Percentiles rank a stretch among this genome's conserved stretches.
Evolutionary conservation across 257 asterid species (phyloP).

Genomic region (Craterostigma plantagineum): DNA sequence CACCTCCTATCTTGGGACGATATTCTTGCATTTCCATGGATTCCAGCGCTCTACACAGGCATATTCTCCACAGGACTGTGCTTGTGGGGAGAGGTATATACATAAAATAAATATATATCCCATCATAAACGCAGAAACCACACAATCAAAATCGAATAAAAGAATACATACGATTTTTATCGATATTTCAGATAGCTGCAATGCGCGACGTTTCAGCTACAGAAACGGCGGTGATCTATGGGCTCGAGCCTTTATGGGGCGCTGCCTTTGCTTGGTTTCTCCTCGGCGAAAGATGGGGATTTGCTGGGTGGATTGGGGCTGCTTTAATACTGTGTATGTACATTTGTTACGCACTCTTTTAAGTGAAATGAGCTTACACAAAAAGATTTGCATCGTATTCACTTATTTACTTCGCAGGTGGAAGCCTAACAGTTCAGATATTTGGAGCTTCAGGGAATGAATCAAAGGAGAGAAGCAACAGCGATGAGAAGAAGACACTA

Average conservation of each 20-base stretch:
- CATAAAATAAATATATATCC: no score
- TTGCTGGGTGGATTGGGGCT: constrained; percentile 63
- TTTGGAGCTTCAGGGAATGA: background rate
- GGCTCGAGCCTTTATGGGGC: constrained; percentile 73
- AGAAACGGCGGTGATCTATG: constrained; percentile 56
- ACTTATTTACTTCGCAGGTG: background rate
- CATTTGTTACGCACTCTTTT: background rate
- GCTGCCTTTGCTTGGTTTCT: constrained; percentile 74
- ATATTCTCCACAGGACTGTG: constrained; percentile 61
- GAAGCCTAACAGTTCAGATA: constrained; percentile 1
- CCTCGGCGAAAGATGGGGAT: constrained; percentile 62
- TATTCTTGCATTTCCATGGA: constrained; percentile 47
- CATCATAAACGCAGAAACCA: no score
- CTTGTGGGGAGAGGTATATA: constrained; percentile 63
- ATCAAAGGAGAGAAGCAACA: background rate
- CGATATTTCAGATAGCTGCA: constrained; percentile 52
- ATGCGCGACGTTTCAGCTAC: constrained; percentile 65
- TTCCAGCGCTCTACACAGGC: constrained; percentile 56
- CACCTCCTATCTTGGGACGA: constrained; percentile 28
- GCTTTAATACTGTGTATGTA: constrained; percentile 37
- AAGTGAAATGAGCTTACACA: no score
- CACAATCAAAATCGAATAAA: no score
- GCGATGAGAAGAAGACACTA: background rate
- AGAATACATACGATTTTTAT: no score
- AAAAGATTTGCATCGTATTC: no score